phyloP scores from a whole-genome alignment of 805 yeast species.

The Ogataea philodendri region DNA sequence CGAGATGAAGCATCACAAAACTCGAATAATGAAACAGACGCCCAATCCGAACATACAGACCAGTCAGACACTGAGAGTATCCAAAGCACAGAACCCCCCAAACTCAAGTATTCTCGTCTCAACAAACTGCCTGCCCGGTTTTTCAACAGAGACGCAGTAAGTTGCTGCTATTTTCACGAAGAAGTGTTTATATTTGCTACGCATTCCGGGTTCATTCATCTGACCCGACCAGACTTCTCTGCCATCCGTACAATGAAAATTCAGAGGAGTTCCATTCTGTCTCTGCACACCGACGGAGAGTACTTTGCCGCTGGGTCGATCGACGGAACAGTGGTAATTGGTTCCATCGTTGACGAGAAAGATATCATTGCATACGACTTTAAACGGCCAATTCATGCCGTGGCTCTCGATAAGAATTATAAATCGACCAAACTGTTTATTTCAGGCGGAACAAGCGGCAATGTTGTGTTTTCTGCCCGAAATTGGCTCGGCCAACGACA shows the following conservation, averaged over 20 bases:
- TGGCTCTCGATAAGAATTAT: slow-evolving; percentile 74
- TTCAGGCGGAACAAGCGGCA: slow-evolving; percentile 89
- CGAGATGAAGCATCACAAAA: no score
- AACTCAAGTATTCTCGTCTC: slow-evolving; percentile 70
- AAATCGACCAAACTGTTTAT: slow-evolving; percentile 60
- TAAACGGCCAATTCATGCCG: slow-evolving; percentile 84
- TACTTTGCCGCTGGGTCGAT: slow-evolving; percentile 85
- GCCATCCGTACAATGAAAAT: slow-evolving; percentile 73
- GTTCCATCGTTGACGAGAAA: slow-evolving; percentile 57
- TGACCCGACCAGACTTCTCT: slow-evolving; percentile 58
- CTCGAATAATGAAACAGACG: no score
- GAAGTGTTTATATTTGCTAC: slow-evolving; percentile 77
- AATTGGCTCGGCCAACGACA: slow-evolving; percentile 86
- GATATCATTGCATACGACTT: slow-evolving; percentile 78
- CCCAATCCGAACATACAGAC: neutral
- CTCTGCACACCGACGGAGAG: slow-evolving; percentile 68
- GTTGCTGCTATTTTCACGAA: slow-evolving; percentile 62
- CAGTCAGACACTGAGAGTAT: slow-evolving; percentile 2
- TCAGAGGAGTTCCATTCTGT: slow-evolving; percentile 79
- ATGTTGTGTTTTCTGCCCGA: slow-evolving; percentile 66
- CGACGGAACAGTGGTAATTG: slow-evolving; percentile 89
- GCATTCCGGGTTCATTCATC: slow-evolving; percentile 78
- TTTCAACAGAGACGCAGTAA: slow-evolving; percentile 73
- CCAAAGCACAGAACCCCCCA: slow-evolving; percentile 56
- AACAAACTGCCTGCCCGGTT: slow-evolving; percentile 65